Evolutionary conservation across 2,329 filamentous ascomycete species (phyloP).

Genomic region (Chaetothyriales sp.): DNA sequence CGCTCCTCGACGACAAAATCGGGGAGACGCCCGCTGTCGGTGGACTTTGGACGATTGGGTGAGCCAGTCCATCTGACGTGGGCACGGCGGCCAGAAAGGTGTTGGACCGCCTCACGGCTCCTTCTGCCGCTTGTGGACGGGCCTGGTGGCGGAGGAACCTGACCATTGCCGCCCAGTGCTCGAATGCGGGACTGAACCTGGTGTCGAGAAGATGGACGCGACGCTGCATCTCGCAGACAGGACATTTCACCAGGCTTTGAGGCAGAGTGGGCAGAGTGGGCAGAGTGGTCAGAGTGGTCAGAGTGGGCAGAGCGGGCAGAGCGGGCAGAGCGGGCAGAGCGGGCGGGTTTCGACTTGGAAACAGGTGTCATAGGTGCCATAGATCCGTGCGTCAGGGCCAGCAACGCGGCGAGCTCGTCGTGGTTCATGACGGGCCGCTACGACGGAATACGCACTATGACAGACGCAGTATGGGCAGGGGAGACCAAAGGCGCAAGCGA

Average conservation of each 20-base stretch:
- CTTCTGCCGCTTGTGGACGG: not conserved
- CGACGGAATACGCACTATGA: not conserved
- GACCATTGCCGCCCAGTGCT: conserved; percentile 5
- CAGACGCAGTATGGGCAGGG: not conserved
- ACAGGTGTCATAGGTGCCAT: conserved; percentile 2
- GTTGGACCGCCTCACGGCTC: not conserved
- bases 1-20: conserved; percentile 12
- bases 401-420: conserved; percentile 7
- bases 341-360: not conserved
- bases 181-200: conserved; percentile 13
- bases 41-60: not conserved
- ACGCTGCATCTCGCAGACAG: not conserved
- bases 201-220: conserved; percentile 10
- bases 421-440: conserved; percentile 7
- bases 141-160: not conserved
- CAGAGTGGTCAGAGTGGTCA: too few relatives aligned
- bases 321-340: too few relatives aligned
- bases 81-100: not conserved
- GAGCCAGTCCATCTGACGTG: not conserved
- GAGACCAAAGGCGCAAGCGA: not conserved
- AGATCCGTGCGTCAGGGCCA: conserved; percentile 5
- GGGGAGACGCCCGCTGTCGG: not conserved
- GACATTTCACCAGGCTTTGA: not conserved
- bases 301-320: too few relatives aligned
- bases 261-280: too few relatives aligned